These are phyloP conservation scores for Mucor ambiguus DNA, from an alignment of 371 early-diverging fungal species.

Conservation along the genomic window DNA sequence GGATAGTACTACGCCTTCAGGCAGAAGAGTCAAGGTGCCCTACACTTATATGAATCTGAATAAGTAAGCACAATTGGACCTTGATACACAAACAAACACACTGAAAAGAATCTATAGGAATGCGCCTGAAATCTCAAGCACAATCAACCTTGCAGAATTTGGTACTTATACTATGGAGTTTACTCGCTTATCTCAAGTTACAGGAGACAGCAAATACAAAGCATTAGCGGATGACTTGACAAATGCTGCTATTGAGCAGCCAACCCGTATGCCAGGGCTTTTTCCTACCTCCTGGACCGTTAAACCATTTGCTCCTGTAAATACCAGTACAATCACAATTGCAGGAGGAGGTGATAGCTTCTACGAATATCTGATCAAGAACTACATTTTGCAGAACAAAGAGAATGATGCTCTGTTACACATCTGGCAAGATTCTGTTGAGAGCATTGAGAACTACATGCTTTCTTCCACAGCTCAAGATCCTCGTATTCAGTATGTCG, in stretches of 20 bases:
- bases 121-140: slow-evolving; percentile 8
- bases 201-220: slow-evolving; percentile 63
- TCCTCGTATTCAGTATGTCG: slow-evolving; percentile 37
- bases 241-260: slow-evolving; percentile 34
- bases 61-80: slow-evolving; percentile 18
- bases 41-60: slow-evolving; percentile 69
- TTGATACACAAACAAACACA: background rate
- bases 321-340: slow-evolving; percentile 44
- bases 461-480: slow-evolving; percentile 30
- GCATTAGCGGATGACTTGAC: slow-evolving; percentile 53
- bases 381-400: slow-evolving; percentile 58
- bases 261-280: slow-evolving; percentile 53
- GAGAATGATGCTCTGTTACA: slow-evolving; percentile 34
- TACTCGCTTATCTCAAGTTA: slow-evolving; percentile 71
- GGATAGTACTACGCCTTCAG: background rate
- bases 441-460: slow-evolving; percentile 50
- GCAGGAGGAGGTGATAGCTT: slow-evolving; percentile 82
- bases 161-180: slow-evolving; percentile 88
- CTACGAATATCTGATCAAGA: slow-evolving; percentile 81
- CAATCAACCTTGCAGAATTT: slow-evolving; percentile 69
- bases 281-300: slow-evolving; percentile 45
- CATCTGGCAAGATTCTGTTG: slow-evolving; percentile 38
- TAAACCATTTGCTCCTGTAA: slow-evolving; percentile 28
- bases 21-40: slow-evolving; percentile 72
- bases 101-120: slow-evolving; percentile 6